These are phyloP conservation scores for Endoconidiophora laricicola DNA, from an alignment of 2,329 filamentous ascomycete species.

Conservation along the genomic window DNA sequence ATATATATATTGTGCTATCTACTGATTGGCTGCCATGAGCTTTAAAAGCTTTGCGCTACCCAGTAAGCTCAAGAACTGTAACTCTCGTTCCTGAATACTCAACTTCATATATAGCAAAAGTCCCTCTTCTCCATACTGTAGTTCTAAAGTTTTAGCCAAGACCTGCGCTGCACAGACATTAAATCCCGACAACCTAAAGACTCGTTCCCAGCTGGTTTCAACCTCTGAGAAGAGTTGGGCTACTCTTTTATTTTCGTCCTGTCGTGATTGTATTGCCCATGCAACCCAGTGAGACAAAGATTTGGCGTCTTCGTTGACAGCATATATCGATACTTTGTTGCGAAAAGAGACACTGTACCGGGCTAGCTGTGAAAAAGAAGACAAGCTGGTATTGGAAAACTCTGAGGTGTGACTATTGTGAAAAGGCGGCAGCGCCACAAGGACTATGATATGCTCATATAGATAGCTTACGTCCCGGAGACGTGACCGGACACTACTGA, in stretches of 20 bases:
- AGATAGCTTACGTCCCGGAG: constrained; percentile 29
- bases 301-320: constrained; percentile 32
- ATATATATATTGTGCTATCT: too few species aligned
- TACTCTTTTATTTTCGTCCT: constrained; percentile 16
- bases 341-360: constrained; percentile 20
- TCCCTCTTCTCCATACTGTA: constrained; percentile 17
- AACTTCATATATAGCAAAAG: constrained; percentile 20
- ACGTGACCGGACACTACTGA: too few species aligned
- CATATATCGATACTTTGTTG: constrained; percentile 24
- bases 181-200: constrained; percentile 22
- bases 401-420: too few species aligned
- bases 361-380: too few species aligned
- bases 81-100: constrained; percentile 16
- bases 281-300: constrained; percentile 39
- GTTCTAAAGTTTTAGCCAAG: constrained; percentile 17
- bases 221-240: constrained; percentile 22
- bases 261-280: constrained; percentile 32
- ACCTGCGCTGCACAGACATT: constrained; percentile 24
- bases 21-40: too few species aligned
- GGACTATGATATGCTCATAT: constrained; percentile 33
- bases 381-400: too few species aligned
- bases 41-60: constrained; percentile 13
- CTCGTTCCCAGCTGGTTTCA: constrained; percentile 26
- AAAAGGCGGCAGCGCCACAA: background rate
- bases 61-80: constrained; percentile 17